Percentiles rank a stretch among this genome's conserved stretches.
Conservation (phyloP, 192 early-diverging fungal genomes). For the Podila verticillata region DNA sequence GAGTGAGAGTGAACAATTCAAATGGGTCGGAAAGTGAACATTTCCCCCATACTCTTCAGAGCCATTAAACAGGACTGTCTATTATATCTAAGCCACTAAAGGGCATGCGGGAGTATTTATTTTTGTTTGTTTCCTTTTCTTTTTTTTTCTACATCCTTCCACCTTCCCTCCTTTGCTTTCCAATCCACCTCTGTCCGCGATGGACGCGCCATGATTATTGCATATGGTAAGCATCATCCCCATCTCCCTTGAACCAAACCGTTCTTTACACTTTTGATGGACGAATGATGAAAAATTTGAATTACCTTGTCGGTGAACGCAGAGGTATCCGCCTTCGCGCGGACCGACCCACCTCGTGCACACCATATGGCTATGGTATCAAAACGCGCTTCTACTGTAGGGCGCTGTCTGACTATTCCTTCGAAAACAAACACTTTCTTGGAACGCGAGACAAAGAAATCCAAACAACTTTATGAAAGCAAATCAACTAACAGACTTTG, state of each 20-base stretch:
- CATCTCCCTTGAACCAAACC: too few species aligned
- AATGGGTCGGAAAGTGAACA: too few species aligned
- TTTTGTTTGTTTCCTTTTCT: conserved; percentile 11
- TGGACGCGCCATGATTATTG: background rate
- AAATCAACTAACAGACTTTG: background rate
- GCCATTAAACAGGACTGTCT: too few species aligned
- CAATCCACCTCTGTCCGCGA: background rate
- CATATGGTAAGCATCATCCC: conserved; percentile 7
- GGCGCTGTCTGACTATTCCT: conserved; percentile 41
- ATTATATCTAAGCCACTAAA: background rate
- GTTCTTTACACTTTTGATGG: background rate
- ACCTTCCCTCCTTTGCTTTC: background rate
- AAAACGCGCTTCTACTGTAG: conserved; percentile 24
- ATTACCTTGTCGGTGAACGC: conserved; percentile 51
- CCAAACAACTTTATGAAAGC: background rate
- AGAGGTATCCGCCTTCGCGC: conserved; percentile 52
- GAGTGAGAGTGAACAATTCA: too few species aligned
- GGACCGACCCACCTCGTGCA: conserved; percentile 55
- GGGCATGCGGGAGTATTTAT: background rate
- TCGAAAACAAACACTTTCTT: background rate
- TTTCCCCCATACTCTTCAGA: too few species aligned
- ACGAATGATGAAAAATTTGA: conserved; percentile 40
- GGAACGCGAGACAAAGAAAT: background rate
- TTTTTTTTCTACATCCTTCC: background rate
- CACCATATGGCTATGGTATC: conserved; percentile 53